Percentiles rank a stretch among this genome's conserved stretches.
Conservation (phyloP, 2,329 filamentous ascomycete species). For the Tolypocladium nubicola region DNA sequence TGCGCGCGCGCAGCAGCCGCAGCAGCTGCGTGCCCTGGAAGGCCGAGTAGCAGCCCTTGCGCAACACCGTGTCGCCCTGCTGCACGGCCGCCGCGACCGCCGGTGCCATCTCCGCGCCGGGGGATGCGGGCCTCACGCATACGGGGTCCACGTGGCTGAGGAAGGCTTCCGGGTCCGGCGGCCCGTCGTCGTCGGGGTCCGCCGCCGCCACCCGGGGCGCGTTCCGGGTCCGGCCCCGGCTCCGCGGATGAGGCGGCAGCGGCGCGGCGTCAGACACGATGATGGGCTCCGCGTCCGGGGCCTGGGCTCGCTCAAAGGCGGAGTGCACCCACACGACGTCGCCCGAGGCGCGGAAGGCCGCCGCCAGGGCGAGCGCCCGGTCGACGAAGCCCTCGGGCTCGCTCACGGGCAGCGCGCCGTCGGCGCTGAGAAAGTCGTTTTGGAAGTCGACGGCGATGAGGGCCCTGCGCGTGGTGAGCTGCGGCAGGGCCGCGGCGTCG, state of each 20-base stretch:
- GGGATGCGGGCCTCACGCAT: slow-evolving; percentile 33
- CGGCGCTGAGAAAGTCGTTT: slow-evolving; percentile 69
- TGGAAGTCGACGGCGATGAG: slow-evolving; percentile 81
- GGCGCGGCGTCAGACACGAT: slow-evolving; percentile 27
- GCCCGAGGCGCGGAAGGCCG: slow-evolving; percentile 60
- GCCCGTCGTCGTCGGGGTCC: background rate
- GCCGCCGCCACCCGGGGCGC: background rate
- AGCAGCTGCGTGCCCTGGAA: slow-evolving; percentile 68
- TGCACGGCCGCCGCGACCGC: slow-evolving; percentile 31
- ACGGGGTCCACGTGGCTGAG: slow-evolving; percentile 28
- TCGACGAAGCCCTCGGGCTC: slow-evolving; percentile 56
- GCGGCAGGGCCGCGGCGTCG: slow-evolving; percentile 43
- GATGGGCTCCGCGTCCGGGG: slow-evolving; percentile 42
- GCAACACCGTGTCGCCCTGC: slow-evolving; percentile 38
- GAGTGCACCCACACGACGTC: slow-evolving; percentile 80
- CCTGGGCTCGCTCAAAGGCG: slow-evolving; percentile 54
- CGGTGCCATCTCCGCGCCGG: slow-evolving; percentile 34
- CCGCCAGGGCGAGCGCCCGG: slow-evolving; percentile 54
- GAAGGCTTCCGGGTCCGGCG: slow-evolving; percentile 31
- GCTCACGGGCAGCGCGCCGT: slow-evolving; percentile 56
- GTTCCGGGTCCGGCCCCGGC: background rate
- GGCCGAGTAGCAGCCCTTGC: slow-evolving; percentile 81
- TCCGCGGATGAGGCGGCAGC: background rate
- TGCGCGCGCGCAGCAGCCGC: slow-evolving; percentile 66
- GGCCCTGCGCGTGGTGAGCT: slow-evolving; percentile 52